These are phyloP conservation scores for Umbellularia californica DNA, from an alignment of 164 flowering plant species.

Conservation along the genomic window DNA sequence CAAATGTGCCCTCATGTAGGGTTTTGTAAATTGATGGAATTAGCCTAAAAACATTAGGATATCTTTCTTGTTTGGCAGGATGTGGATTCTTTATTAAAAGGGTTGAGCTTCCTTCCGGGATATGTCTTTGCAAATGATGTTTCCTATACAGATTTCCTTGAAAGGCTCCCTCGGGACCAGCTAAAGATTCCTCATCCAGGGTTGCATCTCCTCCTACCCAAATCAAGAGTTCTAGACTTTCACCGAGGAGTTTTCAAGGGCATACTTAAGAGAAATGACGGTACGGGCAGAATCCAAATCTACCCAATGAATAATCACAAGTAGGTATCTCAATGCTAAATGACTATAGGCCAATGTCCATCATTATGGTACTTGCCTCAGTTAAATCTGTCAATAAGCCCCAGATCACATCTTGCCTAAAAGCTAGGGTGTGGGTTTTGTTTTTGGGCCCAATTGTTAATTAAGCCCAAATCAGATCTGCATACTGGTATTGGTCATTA, in stretches of 20 bases:
- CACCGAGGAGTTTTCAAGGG: slow-evolving; percentile 45
- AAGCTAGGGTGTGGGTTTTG: no score
- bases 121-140: slow-evolving; percentile 50
- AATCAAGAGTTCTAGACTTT: slow-evolving; percentile 55
- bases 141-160: slow-evolving; percentile 45
- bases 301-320: slow-evolving; percentile 48
- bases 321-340: no score
- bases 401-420: no score
- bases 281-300: slow-evolving; percentile 50
- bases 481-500: no score
- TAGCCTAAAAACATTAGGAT: no score
- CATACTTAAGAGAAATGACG: slow-evolving; percentile 35
- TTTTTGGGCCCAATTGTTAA: no score
- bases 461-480: no score
- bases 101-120: slow-evolving; percentile 39
- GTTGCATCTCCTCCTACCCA: slow-evolving; percentile 76
- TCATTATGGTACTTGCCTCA: no score
- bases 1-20: no score
- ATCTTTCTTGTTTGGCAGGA: slow-evolving; percentile 32
- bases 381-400: no score
- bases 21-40: no score
- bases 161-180: slow-evolving; percentile 59
- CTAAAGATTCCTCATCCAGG: slow-evolving; percentile 82
- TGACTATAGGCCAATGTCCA: no score
- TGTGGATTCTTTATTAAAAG: slow-evolving; percentile 34